A percentile compares a stretch with the other conserved stretches of the same genome.
phyloP scores from a whole-genome alignment of 441 rosid species.

The Erodium chrysanthum region DNA sequence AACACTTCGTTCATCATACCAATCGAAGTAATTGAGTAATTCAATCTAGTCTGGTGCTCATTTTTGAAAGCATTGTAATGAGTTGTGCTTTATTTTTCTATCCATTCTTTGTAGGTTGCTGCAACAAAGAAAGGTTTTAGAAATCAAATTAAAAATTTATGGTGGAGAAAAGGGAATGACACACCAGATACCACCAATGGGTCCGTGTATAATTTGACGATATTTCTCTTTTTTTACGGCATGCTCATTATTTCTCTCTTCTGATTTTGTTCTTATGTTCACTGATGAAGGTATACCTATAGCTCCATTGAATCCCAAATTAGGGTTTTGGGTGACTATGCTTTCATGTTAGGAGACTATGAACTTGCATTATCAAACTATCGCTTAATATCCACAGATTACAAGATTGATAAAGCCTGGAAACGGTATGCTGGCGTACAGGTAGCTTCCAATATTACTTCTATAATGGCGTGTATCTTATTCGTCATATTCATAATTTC shows the following conservation, averaged over 20 bases:
- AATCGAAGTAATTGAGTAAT: not conserved
- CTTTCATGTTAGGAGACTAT: conserved; percentile 94
- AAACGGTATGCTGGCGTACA: conserved; percentile 95
- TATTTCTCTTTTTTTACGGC: conserved; percentile 7
- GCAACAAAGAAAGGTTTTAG: conserved; percentile 91
- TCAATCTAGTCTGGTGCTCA: not conserved
- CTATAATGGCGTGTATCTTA: not conserved
- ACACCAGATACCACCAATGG: conserved; percentile 51
- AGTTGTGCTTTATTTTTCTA: conserved; percentile 8
- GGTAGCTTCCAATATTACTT: conserved; percentile 36
- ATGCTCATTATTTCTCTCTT: conserved; percentile 11
- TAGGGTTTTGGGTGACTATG: conserved; percentile 87
- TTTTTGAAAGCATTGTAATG: conserved; percentile 1
- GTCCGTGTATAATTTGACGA: conserved; percentile 41
- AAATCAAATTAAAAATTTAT: conserved; percentile 87
- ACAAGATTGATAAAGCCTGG: conserved; percentile 98
- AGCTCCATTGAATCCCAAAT: conserved; percentile 95
- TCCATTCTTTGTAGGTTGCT: conserved; percentile 50
- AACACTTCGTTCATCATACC: not conserved
- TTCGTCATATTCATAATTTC: conserved; percentile 11
- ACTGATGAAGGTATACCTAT: conserved; percentile 71
- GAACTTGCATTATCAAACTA: conserved; percentile 94
- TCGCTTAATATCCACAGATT: conserved; percentile 91
- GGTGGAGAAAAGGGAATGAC: conserved; percentile 99
- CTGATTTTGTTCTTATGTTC: conserved; percentile 25